phyloP scores from a whole-genome alignment of 2,329 filamentous ascomycete genomes.

The Scytalidium sp. region DNA sequence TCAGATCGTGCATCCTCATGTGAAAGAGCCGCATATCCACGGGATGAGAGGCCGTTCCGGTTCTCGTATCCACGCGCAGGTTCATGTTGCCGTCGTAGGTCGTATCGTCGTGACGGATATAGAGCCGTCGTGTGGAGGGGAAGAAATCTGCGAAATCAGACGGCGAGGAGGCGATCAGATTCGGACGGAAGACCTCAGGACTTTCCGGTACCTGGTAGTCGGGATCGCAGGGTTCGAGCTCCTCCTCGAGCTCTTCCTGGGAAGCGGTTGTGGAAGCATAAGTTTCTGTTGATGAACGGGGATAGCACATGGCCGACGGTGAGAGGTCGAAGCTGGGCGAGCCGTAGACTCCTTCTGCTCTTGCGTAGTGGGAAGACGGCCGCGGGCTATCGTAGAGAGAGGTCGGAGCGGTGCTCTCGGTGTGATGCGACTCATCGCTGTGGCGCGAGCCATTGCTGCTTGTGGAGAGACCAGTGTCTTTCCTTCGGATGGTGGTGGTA shows the following conservation, averaged over 20 bases:
- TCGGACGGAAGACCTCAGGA: constrained; percentile 59
- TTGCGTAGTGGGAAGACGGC: constrained; percentile 18
- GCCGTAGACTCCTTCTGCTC: constrained; percentile 11
- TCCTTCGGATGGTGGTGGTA: constrained; percentile 15
- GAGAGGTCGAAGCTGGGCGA: constrained; percentile 18
- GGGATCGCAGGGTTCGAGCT: constrained; percentile 36
- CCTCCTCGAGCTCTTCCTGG: constrained; percentile 49
- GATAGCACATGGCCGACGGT: constrained; percentile 20
- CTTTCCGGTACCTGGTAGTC: constrained; percentile 33
- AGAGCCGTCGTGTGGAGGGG: constrained; percentile 76
- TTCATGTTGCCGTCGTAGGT: constrained; percentile 96
- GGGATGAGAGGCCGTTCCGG: constrained; percentile 55
- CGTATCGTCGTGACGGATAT: constrained; percentile 86
- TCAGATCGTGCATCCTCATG: constrained; percentile 89
- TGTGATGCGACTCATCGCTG: constrained; percentile 43
- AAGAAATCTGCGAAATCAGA: constrained; percentile 82
- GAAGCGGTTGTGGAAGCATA: constrained; percentile 73
- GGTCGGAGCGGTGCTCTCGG: constrained; percentile 45
- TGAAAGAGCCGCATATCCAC: constrained; percentile 81
- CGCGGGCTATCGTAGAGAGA: constrained; percentile 40
- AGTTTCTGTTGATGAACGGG: constrained; percentile 55
- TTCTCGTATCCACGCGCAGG: constrained; percentile 78
- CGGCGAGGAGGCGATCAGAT: constrained; percentile 74
- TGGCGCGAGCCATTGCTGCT: constrained; percentile 37
- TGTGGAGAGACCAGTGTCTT: constrained; percentile 23